A percentile compares a stretch with the other conserved stretches of the same genome.
Conservation (phyloP, 75 land plant genomes). For the Pinus tabuliformis region DNA sequence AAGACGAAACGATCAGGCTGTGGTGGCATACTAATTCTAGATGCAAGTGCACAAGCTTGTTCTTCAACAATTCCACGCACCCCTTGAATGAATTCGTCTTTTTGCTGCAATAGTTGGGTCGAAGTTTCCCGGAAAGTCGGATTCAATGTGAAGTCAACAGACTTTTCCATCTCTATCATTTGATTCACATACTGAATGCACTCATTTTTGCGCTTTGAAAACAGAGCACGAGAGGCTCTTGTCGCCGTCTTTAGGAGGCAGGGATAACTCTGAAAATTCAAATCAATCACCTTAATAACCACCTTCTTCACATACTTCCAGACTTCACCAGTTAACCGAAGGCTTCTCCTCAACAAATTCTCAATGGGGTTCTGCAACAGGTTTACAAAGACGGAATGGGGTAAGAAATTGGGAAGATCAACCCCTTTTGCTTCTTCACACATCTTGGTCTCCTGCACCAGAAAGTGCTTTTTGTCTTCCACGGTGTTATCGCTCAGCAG, state of each 20-base stretch:
- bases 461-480: not conserved
- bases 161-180: not conserved
- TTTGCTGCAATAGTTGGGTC: not conserved
- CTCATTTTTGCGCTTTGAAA: not conserved
- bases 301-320: conserved; percentile 10
- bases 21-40: too few species aligned
- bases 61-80: not conserved
- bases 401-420: conserved; percentile 19
- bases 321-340: not conserved
- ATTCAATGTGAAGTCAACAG: not conserved
- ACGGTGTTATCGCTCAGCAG: not conserved
- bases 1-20: too few species aligned
- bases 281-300: not conserved
- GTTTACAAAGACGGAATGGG: conserved; percentile 8
- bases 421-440: conserved; percentile 11
- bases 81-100: not conserved
- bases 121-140: not conserved
- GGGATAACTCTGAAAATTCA: conserved; percentile 5
- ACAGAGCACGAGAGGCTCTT: not conserved
- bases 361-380: conserved; percentile 11
- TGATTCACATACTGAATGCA: not conserved
- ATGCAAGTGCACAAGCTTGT: not conserved
- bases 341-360: not conserved
- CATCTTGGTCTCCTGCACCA: conserved; percentile 3
- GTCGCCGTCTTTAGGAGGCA: not conserved